Conservation (phyloP, 192 early-diverging fungal species). For the Hyaloraphidium curvatum region DNA sequence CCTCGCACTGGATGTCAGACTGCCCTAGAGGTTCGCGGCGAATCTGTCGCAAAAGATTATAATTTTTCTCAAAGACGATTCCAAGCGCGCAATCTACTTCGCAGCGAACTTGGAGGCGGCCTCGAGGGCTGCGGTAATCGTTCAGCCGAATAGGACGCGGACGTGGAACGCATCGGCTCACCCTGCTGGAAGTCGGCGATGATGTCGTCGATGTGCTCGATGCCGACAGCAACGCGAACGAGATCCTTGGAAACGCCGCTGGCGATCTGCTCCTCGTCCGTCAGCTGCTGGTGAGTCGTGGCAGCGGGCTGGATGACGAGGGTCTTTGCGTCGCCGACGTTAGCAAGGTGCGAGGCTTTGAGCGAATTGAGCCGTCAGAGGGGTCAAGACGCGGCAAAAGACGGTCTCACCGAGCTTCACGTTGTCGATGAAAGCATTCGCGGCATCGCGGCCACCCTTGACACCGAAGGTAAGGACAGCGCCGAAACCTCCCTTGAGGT, state of each 20-base stretch:
- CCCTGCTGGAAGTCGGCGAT: no score
- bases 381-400: no score
- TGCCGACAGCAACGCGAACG: conserved; percentile 66
- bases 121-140: no score
- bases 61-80: no score
- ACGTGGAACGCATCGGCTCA: no score
- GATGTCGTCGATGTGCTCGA: conserved; percentile 49
- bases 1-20: no score
- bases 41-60: no score
- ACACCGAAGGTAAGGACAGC: conserved; percentile 55
- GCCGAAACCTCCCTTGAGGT: conserved; percentile 65
- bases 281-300: conserved; percentile 79
- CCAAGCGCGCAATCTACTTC: no score
- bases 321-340: conserved; percentile 85
- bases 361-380: no score
- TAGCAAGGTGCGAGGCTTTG: conserved; percentile 81
- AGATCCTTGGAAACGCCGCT: conserved; percentile 62
- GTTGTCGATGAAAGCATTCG: conserved; percentile 45
- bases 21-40: no score
- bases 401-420: conserved; percentile 67
- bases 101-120: no score
- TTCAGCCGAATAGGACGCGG: no score
- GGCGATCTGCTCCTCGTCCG: conserved; percentile 54
- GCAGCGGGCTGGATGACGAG: conserved; percentile 66
- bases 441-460: conserved; percentile 29